Evolutionary conservation across 2,329 filamentous ascomycete species (phyloP), one percentile per base, ranked within the genome.

Genomic region (Alternaria infectoria): DNA sequence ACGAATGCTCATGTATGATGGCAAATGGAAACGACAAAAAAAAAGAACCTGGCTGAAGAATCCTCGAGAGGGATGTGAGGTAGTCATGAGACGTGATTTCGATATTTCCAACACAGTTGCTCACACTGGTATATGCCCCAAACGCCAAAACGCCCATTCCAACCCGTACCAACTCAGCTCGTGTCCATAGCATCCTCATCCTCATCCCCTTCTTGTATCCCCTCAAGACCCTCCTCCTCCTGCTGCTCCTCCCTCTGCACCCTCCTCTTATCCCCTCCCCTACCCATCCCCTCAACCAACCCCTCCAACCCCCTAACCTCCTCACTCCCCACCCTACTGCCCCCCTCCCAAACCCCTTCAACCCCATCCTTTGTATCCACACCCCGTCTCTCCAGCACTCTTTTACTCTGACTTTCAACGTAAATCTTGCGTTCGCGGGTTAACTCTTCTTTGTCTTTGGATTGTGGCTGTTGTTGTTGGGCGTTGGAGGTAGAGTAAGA

Each of bases 381-480:
- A 0, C 91, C 91, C 49, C 89, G 83, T 47, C 88, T 85, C 81
- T 97, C 92, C 44, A 97, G 82, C 76, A 96, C 92, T 63, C 91
- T 86, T 69, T 88, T 85, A 54, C 92, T 92, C 73, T 93, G 90
- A 57, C 87, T 86, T 80, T 97, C 94, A 52, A 98, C 89, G 77
- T 98, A 98, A 69, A 91, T 87, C 60, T 90, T 85, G 64, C 95
- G 85, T 77, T 96, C 89, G 57, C 89, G 86, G 43, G 89, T 86
- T 82, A 85, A 84, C 57, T 83, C 80, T n/a, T 77, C 74, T 15
- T 74, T 74, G 6, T 79, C 77, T 10, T 79, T 74, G n/a, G n/a
- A n/a, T n/a, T n/a, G n/a, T 7, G 74, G 71, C 15, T 13, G 30
- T 13, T 36, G 30, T 32, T 32, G 28, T 32, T 32, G 28, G 12